A percentile compares a stretch with the other conserved stretches of the same genome.
These are phyloP conservation scores for Sarocladium oryzae DNA, from an alignment of 2,329 filamentous ascomycete species.

Conservation along the genomic window DNA sequence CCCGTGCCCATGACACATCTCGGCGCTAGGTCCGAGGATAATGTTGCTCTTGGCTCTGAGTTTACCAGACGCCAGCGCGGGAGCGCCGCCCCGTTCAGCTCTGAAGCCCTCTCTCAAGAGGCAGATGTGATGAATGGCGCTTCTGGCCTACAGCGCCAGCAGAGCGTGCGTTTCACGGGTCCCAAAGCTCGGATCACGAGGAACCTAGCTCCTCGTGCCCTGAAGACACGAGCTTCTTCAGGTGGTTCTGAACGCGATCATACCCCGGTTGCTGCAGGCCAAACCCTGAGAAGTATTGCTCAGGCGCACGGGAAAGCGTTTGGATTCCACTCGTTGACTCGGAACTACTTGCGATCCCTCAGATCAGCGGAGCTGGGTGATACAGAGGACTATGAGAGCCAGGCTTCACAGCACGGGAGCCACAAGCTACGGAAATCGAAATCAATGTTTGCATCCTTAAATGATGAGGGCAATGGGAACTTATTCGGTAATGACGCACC, in stretches of 20 bases:
- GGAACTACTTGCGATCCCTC: neutral
- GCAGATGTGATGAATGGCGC: slow-evolving; percentile 13
- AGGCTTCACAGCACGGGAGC: neutral
- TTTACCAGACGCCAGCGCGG: neutral
- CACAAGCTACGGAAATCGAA: slow-evolving; percentile 45
- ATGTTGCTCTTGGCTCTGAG: neutral
- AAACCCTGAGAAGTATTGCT: neutral
- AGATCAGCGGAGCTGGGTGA: neutral
- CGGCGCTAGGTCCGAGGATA: neutral
- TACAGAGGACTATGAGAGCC: neutral
- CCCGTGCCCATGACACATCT: neutral
- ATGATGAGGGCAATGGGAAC: slow-evolving; percentile 12
- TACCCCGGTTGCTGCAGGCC: neutral
- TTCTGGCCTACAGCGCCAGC: slow-evolving; percentile 33
- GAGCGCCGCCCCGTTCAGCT: neutral
- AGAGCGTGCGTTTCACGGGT: slow-evolving; percentile 50
- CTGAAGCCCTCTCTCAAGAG: slow-evolving; percentile 13
- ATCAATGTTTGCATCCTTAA: slow-evolving; percentile 42
- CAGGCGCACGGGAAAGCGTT: slow-evolving; percentile 2
- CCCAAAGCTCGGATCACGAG: slow-evolving; percentile 23
- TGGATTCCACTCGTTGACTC: slow-evolving; percentile 1
- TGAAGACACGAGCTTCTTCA: slow-evolving; percentile 6
- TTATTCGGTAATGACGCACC: slow-evolving; percentile 12
- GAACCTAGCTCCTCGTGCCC: slow-evolving; percentile 23
- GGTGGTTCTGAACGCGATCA: neutral